Evolutionary conservation across 306 rosid species (phyloP), one percentile per base, ranked within the genome.

Genomic region (Arachis hypogaea): DNA sequence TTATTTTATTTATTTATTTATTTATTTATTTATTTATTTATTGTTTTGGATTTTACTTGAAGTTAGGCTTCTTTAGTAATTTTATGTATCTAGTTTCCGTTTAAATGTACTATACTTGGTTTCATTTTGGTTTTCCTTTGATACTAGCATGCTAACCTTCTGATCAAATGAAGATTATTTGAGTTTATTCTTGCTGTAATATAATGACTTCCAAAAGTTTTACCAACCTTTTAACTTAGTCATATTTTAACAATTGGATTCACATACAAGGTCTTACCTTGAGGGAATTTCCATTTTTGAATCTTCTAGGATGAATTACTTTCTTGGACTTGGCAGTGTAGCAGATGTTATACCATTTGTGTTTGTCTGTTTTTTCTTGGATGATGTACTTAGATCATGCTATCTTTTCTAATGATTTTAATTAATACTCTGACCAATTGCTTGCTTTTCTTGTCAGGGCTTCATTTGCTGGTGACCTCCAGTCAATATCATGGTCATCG

Each of bases 381-480:
- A 73, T 4, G 14, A 29, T 73, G 73, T 36, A 22, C 65, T 30
- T 36, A 38, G 43, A 68, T 30, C 54, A 77, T 42, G 12, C 7
- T 16, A 29, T 74, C 10, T 65, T 68, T 72, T 57, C 11, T 60
- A 66, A 56, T 43, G 51, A 47, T 45, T 59, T 42, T 7, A 11
- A 29, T n/a, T 14, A 14, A 63, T 41, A 51, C 78, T 75, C 55
- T 43, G 66, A 63, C 71, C 42, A 63, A 74, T 57, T 57, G 7
- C 33, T 29, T 49, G 28, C 12, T 38, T 63, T 80, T 41, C 77
- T 80, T 71, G 67, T 65, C 93, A 92, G 96, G 90, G 86, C 88
- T 46, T 68, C 86, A 73, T 84, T 79, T 83, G 88, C 93, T 45
- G 97, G 97, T 71, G 97, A 92, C 45, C 97, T 92, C 44, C 97